Evolutionary conservation across 208 protist species (phyloP).

Genomic region (Acanthamoeba lenticulata): DNA sequence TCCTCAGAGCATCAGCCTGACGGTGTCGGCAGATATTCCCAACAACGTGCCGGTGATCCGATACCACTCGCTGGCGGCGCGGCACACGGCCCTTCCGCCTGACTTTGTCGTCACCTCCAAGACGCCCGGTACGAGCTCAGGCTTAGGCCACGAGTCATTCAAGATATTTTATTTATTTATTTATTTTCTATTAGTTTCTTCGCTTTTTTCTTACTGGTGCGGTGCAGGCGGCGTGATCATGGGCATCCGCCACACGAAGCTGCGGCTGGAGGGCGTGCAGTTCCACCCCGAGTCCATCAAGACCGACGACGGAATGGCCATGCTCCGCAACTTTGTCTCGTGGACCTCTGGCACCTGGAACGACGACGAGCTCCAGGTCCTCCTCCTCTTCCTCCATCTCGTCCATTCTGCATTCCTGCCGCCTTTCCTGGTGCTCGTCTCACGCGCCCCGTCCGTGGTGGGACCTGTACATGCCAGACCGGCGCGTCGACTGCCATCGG

Average conservation of each 20-base stretch:
- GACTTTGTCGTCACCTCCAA: conserved; percentile 67
- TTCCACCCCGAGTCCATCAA: conserved; percentile 84
- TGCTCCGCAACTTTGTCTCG: conserved; percentile 70
- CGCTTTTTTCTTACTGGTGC: too few species aligned
- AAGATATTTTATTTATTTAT: neutral
- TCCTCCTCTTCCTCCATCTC: neutral
- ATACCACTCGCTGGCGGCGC: conserved; percentile 81
- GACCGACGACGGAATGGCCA: conserved; percentile 78
- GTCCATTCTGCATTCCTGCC: neutral
- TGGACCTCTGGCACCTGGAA: conserved; percentile 30
- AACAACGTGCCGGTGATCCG: conserved; percentile 73
- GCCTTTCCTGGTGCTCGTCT: neutral
- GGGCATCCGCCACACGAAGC: conserved; percentile 79
- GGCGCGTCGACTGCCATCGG: too few species aligned
- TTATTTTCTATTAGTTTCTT: too few species aligned
- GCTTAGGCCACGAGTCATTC: neutral
- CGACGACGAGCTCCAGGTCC: neutral
- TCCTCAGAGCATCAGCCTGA: neutral
- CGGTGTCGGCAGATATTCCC: conserved; percentile 67
- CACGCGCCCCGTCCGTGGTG: neutral
- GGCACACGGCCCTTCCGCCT: conserved; percentile 34
- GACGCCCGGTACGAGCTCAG: neutral
- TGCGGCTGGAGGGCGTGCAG: conserved; percentile 80
- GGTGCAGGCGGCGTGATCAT: conserved; percentile 76
- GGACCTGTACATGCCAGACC: too few species aligned